Evolutionary conservation across 2,329 filamentous ascomycete species (phyloP), one percentile per base, ranked within the genome.

Genomic region (Trichophyton mentagrophytes): DNA sequence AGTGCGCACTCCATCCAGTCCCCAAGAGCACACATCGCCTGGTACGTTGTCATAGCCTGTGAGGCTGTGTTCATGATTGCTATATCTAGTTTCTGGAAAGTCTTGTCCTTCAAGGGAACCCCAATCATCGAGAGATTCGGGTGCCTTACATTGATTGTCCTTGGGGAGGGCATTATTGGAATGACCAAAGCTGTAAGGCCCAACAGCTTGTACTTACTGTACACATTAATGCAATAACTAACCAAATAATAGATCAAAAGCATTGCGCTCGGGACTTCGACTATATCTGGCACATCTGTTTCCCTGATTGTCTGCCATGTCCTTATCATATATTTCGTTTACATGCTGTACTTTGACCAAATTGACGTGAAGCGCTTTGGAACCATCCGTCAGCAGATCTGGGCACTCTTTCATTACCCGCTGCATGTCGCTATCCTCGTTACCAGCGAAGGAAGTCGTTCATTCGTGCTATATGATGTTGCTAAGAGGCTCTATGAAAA

Each of bases 391-490:
- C 84, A 86, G 64, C 81, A 84, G 57, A 69, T 82, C 20, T 76
- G 74, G 73, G 70, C 70, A 25, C 68, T 72, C 49, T 66, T 75
- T 27, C 84, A 87, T 71, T 82, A 85, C 62, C 83, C 84, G 0
- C 82, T 86, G 65, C 83, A 87, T 65, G 76, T 86, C 1, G 75
- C 80, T 2, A 78, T 87, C 33, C 79, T 85, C 8, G 77, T 87
- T 3, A 79, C 85, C 13, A 79, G 85, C 55, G 83, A 86, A 66
- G 84, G 82, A 42, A 79, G 85, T 58, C 73, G 79, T 17, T 72
- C 79, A 1, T 72, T 78, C 46, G 76, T 78, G 3, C 69, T 78
- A 4, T 65, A 60, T 30, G 76, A 77, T 60, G 70, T 74, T n/a
- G 70, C 70, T 0, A 61, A 20, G 20, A n/a, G 51, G 13, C 68